These are phyloP conservation scores for Cutaneotrichosporon sp. DNA, from an alignment of 1,284 basidiomycete genomes.

Conservation along the genomic window DNA sequence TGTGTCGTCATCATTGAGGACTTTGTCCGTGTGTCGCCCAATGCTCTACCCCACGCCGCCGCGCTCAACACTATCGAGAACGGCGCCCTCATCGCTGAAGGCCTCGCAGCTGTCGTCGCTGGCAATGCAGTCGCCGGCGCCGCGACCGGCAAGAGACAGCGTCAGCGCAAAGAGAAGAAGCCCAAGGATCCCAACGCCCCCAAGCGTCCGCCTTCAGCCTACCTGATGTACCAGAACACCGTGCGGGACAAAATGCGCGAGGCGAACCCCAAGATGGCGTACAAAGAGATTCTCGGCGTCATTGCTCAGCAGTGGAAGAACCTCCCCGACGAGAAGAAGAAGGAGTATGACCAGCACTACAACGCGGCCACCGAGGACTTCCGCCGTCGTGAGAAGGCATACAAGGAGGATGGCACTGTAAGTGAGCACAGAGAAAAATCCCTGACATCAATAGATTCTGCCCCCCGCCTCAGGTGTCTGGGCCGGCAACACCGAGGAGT, in stretches of 20 bases:
- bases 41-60: slow-evolving; percentile 22
- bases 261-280: slow-evolving; percentile 60
- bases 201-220: slow-evolving; percentile 88
- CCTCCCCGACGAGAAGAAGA: slow-evolving; percentile 63
- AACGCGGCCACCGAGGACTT: slow-evolving; percentile 22
- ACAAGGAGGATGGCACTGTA: slow-evolving; percentile 20
- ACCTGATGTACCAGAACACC: slow-evolving; percentile 93
- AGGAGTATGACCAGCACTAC: slow-evolving; percentile 54
- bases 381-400: slow-evolving; percentile 26
- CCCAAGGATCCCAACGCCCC: slow-evolving; percentile 87
- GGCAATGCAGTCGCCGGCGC: no score
- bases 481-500: slow-evolving; percentile 5
- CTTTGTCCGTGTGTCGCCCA: slow-evolving; percentile 43
- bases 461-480: slow-evolving; percentile 2
- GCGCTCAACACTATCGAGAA: slow-evolving; percentile 20
- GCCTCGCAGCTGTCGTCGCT: slow-evolving; percentile 20
- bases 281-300: slow-evolving; percentile 66
- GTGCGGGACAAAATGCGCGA: slow-evolving; percentile 60
- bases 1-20: slow-evolving; percentile 45
- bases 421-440: not conserved
- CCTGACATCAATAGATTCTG: no score
- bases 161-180: slow-evolving; percentile 48
- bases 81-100: slow-evolving; percentile 17
- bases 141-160: slow-evolving; percentile 25
- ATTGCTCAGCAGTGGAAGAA: slow-evolving; percentile 71